Conservation (phyloP, 306 rosid genomes). For the Rosa rugosa region DNA sequence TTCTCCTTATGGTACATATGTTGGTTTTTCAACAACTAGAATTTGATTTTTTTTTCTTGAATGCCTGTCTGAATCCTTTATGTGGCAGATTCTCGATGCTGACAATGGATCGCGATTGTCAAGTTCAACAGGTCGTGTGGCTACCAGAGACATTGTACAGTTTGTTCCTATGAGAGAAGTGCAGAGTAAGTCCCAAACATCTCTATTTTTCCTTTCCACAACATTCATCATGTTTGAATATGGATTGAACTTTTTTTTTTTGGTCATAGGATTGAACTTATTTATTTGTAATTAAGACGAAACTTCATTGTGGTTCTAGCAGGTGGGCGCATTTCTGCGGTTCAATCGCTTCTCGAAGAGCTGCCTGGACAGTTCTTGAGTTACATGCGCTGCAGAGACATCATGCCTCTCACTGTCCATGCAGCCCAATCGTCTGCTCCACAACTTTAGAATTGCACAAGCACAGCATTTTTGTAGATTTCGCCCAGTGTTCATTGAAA, state of each 20-base stretch:
- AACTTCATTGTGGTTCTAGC: slow-evolving; percentile 5
- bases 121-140: slow-evolving; percentile 66
- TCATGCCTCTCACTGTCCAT: slow-evolving; percentile 39
- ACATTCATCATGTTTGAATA: background rate
- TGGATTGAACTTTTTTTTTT: background rate
- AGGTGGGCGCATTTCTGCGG: slow-evolving; percentile 61
- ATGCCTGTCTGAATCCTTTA: background rate
- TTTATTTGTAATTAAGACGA: background rate
- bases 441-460: background rate
- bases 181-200: slow-evolving; percentile 49
- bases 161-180: slow-evolving; percentile 81
- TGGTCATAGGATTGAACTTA: background rate
- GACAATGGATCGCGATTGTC: slow-evolving; percentile 61
- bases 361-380: slow-evolving; percentile 72
- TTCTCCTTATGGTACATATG: background rate
- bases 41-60: background rate
- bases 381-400: slow-evolving; percentile 62
- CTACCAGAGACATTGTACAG: slow-evolving; percentile 81
- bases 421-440: slow-evolving; percentile 13
- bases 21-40: background rate
- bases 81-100: slow-evolving; percentile 70
- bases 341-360: slow-evolving; percentile 79
- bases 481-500: background rate
- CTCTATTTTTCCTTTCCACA: background rate
- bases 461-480: background rate